Base-by-base conservation (phyloP, 2,329 filamentous ascomycete genomes). In the Cercospora nicotianae region DNA sequence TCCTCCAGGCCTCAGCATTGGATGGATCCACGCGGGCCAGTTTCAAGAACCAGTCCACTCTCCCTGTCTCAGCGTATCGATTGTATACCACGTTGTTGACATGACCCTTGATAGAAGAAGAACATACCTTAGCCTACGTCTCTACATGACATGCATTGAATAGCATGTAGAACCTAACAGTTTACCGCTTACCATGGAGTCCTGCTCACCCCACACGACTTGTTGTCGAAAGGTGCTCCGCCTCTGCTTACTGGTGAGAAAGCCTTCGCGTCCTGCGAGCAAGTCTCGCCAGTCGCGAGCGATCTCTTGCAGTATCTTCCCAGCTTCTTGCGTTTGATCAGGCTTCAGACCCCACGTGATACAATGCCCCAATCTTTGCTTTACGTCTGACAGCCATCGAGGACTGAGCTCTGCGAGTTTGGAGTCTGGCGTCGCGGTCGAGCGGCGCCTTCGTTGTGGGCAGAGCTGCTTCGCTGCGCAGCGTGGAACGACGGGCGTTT, bases 81-180 rank as follows among this genome's bases (percentile, higher is more conserved):
- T 91, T 89, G 79, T 96, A 96, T 72, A 87, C 87, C 70, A 94
- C 89, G 74, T 96, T 96, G 78, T 96, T 97, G 60, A 97, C 90
- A 79, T 97, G 93, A 60, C 89, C 87, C 75, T 76, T 73, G 48
- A 45, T 33, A 60, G 36, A 45, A 42, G 58, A 57, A 39, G 18
- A 57, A 58, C 62, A 67, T 51, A 58, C 64, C 69, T 72, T 69
- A 72, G 70, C 68, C 67, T 45, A 51, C 20, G 3, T 51, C 45
- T 26, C 45, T 51, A 51, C 45, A 48, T 12, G 45, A 5, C 45
- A 51, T 51, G 18, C 45, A 3, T 51, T n/a, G 20, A 42, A 16
- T 13, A 33, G 31, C 31, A 33, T 33, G 31, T n/a, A n/a, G 31
- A 9, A 33, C 31, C 9, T 33, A 10, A 33, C 31, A 12, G 31